These are phyloP conservation scores for Lactifluus echinatus DNA, from an alignment of 768 basidiomycete genomes.

Conservation along the genomic window DNA sequence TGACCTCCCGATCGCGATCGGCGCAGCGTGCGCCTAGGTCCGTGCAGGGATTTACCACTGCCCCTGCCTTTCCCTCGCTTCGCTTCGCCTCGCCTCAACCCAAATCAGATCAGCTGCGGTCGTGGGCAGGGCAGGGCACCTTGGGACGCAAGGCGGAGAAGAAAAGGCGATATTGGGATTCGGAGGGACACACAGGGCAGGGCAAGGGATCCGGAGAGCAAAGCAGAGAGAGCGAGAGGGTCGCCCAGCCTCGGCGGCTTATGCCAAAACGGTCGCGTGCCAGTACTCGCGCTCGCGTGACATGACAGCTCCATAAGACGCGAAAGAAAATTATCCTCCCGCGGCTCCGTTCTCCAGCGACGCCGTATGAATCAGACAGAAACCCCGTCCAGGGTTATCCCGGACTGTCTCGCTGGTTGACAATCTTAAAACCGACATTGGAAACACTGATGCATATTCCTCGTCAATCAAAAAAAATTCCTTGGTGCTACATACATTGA, in stretches of 20 bases:
- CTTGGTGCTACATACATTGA: slow-evolving; percentile 6
- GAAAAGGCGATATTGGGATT: background rate
- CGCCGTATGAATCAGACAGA: too few species aligned
- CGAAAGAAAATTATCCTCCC: too few species aligned
- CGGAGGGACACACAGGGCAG: background rate
- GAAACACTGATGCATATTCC: background rate
- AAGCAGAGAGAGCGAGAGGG: too few species aligned
- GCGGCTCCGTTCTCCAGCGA: too few species aligned
- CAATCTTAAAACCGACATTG: too few species aligned
- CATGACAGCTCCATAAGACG: too few species aligned
- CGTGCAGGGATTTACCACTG: background rate
- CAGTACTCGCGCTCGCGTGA: too few species aligned
- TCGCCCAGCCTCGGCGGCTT: too few species aligned
- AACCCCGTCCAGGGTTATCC: too few species aligned
- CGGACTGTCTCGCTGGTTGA: too few species aligned
- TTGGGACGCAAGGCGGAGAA: background rate
- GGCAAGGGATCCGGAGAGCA: background rate
- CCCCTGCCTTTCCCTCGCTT: background rate
- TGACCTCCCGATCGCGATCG: background rate
- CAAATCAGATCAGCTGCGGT: background rate
- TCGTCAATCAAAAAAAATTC: background rate
- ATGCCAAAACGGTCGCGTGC: too few species aligned
- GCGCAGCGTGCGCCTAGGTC: background rate
- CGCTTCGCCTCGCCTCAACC: background rate
- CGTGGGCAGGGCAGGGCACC: background rate